phyloP scores from a whole-genome alignment of 176 grass and related monocot genomes.

The Metroxylon sagu region DNA sequence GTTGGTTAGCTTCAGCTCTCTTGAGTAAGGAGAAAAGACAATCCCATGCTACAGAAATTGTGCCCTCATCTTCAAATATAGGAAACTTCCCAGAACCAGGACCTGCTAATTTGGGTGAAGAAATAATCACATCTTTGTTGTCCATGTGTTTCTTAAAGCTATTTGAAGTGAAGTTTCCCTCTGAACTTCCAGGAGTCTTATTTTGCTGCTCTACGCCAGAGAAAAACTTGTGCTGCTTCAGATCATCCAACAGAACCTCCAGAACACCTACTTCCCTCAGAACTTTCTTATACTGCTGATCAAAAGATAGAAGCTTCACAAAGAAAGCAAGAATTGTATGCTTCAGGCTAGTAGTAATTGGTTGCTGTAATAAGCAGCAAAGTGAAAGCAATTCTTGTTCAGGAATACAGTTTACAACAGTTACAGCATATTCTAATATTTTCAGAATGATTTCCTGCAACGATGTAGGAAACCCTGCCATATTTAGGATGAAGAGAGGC shows the following conservation, averaged over 20 bases:
- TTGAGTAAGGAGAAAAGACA: conserved; percentile 96
- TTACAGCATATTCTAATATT: conserved; percentile 98
- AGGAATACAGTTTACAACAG: conserved; percentile 93
- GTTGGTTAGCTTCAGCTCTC: conserved; percentile 92
- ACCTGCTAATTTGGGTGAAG: conserved; percentile 57
- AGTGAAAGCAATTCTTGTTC: conserved; percentile 96
- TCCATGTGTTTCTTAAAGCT: conserved; percentile 60
- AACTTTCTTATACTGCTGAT: conserved; percentile 98
- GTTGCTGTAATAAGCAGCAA: conserved; percentile 97
- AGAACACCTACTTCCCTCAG: conserved; percentile 95
- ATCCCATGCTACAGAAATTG: conserved; percentile 90
- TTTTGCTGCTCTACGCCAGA: conserved; percentile 57
- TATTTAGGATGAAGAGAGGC: conserved; percentile 96
- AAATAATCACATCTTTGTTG: conserved; percentile 76
- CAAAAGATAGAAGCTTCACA: conserved; percentile 95
- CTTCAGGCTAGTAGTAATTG: conserved; percentile 77
- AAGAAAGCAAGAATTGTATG: conserved; percentile 92
- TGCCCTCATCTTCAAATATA: conserved; percentile 95
- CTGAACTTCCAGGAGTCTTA: conserved; percentile 44
- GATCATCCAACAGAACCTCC: conserved; percentile 89
- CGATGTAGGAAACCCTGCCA: conserved; percentile 92
- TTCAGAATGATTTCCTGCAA: conserved; percentile 99
- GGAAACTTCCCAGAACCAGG: conserved; percentile 55
- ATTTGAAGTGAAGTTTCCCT: conserved; percentile 34
- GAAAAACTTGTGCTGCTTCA: conserved; percentile 93